Conservation (phyloP, 139 green algal species). For the Chlorella sp. region DNA sequence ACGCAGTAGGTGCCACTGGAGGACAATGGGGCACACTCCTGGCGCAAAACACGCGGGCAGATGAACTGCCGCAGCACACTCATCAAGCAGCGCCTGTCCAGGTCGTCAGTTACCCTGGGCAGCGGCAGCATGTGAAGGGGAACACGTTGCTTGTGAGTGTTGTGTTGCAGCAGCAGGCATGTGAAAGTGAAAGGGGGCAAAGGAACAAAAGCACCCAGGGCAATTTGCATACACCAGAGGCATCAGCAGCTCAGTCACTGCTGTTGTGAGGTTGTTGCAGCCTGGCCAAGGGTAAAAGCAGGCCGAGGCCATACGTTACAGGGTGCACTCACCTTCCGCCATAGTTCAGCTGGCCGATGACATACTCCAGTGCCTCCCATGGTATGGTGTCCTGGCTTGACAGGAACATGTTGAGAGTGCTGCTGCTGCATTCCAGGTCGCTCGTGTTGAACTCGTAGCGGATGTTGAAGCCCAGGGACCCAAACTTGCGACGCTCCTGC, state of each 20-base stretch:
- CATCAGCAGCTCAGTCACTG: no score
- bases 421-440: slow-evolving; percentile 76
- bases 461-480: slow-evolving; percentile 83
- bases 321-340: no score
- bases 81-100: slow-evolving; percentile 70
- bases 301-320: no score
- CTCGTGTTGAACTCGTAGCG: slow-evolving; percentile 77
- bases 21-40: slow-evolving; percentile 52
- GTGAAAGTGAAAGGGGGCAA: no score
- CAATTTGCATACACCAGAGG: no score
- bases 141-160: no score
- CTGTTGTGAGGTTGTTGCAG: no score
- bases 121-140: no score
- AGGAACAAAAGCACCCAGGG: no score
- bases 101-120: slow-evolving; percentile 84
- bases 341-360: slow-evolving; percentile 85
- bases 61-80: slow-evolving; percentile 68
- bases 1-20: slow-evolving; percentile 45
- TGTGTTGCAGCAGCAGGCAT: no score
- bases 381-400: slow-evolving; percentile 27
- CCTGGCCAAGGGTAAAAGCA: no score
- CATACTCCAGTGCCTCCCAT: slow-evolving; percentile 75
- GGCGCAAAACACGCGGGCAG: slow-evolving; percentile 42
- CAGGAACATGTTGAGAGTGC: slow-evolving; percentile 32
- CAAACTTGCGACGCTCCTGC: slow-evolving; percentile 85